Evolutionary conservation across 805 yeast genomes (phyloP).

Genomic region (Saitoella complicata): DNA sequence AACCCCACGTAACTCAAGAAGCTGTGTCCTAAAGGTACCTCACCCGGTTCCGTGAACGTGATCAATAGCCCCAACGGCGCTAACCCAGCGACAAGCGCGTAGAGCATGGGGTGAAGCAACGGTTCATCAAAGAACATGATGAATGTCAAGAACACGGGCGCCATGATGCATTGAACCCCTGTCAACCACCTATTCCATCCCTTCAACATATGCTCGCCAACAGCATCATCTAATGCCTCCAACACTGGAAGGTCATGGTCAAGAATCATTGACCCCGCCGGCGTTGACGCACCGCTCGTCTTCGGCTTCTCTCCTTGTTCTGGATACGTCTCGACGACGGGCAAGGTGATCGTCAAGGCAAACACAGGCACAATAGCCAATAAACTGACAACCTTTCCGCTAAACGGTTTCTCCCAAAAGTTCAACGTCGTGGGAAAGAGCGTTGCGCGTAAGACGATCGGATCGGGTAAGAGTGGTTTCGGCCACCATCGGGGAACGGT

Average conservation of each 20-base stretch:
- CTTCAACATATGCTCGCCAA: conserved; percentile 1
- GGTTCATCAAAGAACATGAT: conserved; percentile 5
- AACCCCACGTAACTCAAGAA: conserved; percentile 36
- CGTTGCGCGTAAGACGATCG: not conserved
- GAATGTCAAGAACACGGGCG: conserved; percentile 18
- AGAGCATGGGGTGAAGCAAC: not conserved
- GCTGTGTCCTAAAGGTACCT: conserved; percentile 6
- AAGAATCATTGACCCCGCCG: no score
- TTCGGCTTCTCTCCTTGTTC: conserved; percentile 1
- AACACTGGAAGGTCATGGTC: no score
- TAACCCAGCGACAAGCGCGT: conserved; percentile 4
- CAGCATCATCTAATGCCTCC: conserved; percentile 10
- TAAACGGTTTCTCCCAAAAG: conserved; percentile 14
- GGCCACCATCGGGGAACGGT: no score
- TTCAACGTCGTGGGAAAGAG: conserved; percentile 20
- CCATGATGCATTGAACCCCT: conserved; percentile 20
- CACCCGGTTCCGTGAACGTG: conserved; percentile 5
- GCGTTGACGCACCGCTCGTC: conserved; percentile 13
- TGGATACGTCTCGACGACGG: conserved; percentile 16
- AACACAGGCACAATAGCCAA: conserved; percentile 20
- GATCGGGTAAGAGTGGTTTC: no score
- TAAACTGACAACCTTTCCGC: conserved; percentile 15
- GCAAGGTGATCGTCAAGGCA: conserved; percentile 19
- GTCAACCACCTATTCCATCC: conserved; percentile 16
- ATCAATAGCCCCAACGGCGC: not conserved